These are phyloP conservation scores for Penicillium cataractarum DNA, from an alignment of 495 filamentous ascomycete genomes.

Conservation along the genomic window DNA sequence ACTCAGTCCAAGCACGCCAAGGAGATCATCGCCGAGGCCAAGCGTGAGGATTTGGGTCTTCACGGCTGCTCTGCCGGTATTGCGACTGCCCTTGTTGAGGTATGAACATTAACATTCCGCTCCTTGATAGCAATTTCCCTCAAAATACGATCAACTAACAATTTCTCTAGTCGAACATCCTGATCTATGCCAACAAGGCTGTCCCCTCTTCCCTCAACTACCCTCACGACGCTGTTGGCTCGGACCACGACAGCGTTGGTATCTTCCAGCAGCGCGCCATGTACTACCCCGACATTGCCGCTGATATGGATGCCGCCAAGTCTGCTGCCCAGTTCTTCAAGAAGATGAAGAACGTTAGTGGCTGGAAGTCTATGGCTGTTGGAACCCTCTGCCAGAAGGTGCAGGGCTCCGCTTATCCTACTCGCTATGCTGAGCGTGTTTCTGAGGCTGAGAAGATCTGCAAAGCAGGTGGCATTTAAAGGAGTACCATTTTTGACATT, in stretches of 20 bases:
- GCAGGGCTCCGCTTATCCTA: slow-evolving; percentile 24
- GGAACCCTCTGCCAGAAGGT: slow-evolving; percentile 26
- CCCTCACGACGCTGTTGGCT: slow-evolving; percentile 19
- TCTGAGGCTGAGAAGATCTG: slow-evolving; percentile 26
- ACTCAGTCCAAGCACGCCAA: slow-evolving; percentile 24
- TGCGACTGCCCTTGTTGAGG: slow-evolving; percentile 25
- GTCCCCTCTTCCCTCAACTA: slow-evolving; percentile 24
- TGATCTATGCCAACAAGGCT: slow-evolving; percentile 19
- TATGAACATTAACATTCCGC: slow-evolving; percentile 1
- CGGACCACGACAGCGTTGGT: slow-evolving; percentile 24
- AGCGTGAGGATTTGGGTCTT: slow-evolving; percentile 18
- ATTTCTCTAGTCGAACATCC: slow-evolving; percentile 13
- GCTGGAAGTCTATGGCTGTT: slow-evolving; percentile 24
- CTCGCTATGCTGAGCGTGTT: slow-evolving; percentile 19
- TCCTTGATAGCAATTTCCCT: not conserved
- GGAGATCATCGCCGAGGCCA: slow-evolving; percentile 21
- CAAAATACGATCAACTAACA: not conserved
- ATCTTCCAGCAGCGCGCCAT: slow-evolving; percentile 28
- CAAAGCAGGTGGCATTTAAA: slow-evolving; percentile 22
- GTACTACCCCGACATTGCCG: slow-evolving; percentile 22
- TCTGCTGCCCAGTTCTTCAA: slow-evolving; percentile 25
- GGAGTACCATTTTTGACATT: not conserved
- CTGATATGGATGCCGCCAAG: slow-evolving; percentile 23
- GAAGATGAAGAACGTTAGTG: slow-evolving; percentile 17
- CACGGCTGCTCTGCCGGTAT: slow-evolving; percentile 27